Evolutionary conservation across 306 rosid species (phyloP).

Genomic region (Crataegus laevigata): DNA sequence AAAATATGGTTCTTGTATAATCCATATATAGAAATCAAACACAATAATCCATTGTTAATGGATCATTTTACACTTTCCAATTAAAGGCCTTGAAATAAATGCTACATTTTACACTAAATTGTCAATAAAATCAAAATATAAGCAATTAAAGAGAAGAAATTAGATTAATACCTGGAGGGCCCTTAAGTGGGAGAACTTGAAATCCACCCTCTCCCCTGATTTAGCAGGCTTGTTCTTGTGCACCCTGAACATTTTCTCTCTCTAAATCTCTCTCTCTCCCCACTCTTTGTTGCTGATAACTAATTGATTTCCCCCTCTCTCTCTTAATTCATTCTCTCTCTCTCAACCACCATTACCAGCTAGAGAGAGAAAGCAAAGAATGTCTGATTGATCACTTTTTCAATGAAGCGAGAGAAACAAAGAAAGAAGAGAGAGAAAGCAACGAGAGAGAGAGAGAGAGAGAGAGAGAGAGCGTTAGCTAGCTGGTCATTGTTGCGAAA

Average conservation of each 20-base stretch:
- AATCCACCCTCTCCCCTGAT: constrained; percentile 44
- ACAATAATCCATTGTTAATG: neutral
- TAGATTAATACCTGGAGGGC: constrained; percentile 29
- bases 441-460: constrained; percentile 1
- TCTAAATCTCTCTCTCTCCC: neutral
- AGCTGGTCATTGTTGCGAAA: constrained; percentile 60
- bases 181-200: constrained; percentile 31
- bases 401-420: constrained; percentile 7
- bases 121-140: neutral
- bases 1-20: neutral
- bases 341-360: constrained; percentile 46
- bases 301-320: neutral
- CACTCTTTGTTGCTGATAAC: neutral
- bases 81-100: neutral
- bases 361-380: constrained; percentile 23
- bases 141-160: neutral
- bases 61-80: neutral
- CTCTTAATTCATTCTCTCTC: neutral
- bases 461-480: constrained; percentile 45
- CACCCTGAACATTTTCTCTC: constrained; percentile 59
- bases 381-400: neutral
- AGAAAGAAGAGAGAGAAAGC: constrained; percentile 2
- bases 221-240: constrained; percentile 50
- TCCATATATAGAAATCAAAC: neutral
- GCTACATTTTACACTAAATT: neutral